A percentile compares a stretch with the other conserved stretches of the same genome.
phyloP scores from a whole-genome alignment of 768 basidiomycete genomes.

The Termitomyces sp. region DNA sequence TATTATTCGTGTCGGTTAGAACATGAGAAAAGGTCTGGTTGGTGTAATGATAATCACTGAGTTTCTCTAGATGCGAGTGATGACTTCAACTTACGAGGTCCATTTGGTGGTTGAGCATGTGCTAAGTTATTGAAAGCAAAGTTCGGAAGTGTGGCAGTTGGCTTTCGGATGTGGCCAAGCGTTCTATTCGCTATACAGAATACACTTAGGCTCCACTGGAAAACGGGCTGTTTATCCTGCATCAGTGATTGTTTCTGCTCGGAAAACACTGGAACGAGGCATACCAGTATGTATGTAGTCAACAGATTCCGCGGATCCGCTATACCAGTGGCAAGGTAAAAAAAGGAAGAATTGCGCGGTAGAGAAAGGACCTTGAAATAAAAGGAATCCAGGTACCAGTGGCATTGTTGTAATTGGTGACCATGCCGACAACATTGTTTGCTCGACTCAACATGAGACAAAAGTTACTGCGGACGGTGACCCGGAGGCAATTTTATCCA shows the following conservation, averaged over 20 bases:
- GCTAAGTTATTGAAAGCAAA: not conserved
- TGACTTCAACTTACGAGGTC: not conserved
- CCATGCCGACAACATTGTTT: not conserved
- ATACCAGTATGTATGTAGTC: not conserved
- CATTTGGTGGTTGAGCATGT: not conserved
- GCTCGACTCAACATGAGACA: not conserved
- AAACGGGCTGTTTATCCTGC: not conserved
- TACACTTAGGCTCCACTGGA: not conserved
- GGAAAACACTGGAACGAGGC: not conserved
- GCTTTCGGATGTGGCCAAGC: too few species aligned
- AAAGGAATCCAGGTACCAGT: too few species aligned
- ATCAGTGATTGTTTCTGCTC: not conserved
- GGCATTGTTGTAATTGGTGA: not conserved
- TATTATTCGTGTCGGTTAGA: not conserved
- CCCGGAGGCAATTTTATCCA: too few species aligned
- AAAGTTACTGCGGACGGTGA: not conserved
- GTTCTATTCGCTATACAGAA: not conserved
- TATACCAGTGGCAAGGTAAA: not conserved
- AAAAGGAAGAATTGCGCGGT: not conserved
- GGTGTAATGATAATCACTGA: too few species aligned
- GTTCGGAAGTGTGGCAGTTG: not conserved
- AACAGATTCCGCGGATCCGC: not conserved
- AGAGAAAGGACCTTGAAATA: not conserved
- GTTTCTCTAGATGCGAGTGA: not conserved
- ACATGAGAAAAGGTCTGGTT: too few species aligned